phyloP scores from a whole-genome alignment of 1,284 basidiomycete species.

The Marasmius oreades region DNA sequence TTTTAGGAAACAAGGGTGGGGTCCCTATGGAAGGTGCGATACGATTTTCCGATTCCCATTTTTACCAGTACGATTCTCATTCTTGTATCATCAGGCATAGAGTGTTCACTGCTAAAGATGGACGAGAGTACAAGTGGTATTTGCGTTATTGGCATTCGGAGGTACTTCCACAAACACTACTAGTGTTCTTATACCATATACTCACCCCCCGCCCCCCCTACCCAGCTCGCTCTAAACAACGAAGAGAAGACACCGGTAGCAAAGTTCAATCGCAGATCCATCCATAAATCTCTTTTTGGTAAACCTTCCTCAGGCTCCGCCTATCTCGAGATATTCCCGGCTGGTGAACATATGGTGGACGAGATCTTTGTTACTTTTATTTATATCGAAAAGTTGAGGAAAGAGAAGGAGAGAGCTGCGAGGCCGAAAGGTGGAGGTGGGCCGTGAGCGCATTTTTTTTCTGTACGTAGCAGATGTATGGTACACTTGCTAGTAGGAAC shows the following conservation, averaged over 20 bases:
- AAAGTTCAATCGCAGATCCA: slow-evolving; percentile 9
- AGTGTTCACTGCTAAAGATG: slow-evolving; percentile 19
- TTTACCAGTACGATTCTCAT: not conserved
- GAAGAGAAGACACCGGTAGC: slow-evolving; percentile 9
- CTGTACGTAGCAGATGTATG: too few species aligned
- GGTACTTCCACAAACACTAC: too few species aligned
- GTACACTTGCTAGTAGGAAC: too few species aligned
- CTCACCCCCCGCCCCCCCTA: not conserved
- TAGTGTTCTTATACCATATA: too few species aligned
- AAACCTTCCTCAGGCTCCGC: slow-evolving; percentile 13
- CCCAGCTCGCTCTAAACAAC: slow-evolving; percentile 14
- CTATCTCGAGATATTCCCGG: slow-evolving; percentile 15
- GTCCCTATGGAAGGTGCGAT: not conserved
- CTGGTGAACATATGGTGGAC: slow-evolving; percentile 16
- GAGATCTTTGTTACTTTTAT: slow-evolving; percentile 19
- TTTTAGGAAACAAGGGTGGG: slow-evolving; percentile 2
- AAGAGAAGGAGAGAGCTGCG: slow-evolving; percentile 13
- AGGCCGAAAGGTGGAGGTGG: slow-evolving; percentile 1
- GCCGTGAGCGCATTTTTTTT: not conserved
- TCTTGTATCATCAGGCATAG: slow-evolving; percentile 14
- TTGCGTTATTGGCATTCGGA: slow-evolving; percentile 9
- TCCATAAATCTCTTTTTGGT: slow-evolving; percentile 1
- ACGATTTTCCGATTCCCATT: not conserved
- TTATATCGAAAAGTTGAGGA: slow-evolving; percentile 17
- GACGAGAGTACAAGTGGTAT: slow-evolving; percentile 21